Conservation (phyloP, 768 basidiomycete species). For the Rossbeevera mucosa region DNA sequence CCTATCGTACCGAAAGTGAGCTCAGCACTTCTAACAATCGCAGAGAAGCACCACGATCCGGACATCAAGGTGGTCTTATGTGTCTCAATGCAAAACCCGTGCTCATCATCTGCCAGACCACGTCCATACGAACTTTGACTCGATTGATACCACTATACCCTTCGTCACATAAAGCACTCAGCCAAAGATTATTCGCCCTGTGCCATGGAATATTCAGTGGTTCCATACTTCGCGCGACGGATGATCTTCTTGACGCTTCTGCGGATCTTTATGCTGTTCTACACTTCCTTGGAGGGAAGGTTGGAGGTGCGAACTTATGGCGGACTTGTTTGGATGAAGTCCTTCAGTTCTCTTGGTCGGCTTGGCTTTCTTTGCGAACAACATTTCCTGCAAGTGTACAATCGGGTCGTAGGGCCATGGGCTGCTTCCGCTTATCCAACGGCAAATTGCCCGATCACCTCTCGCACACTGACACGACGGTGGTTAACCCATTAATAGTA, state of each 20-base stretch:
- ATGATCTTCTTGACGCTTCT: conserved; percentile 40
- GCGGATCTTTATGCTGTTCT: conserved; percentile 58
- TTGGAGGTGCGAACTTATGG: conserved; percentile 68
- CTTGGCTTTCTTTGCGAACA: conserved; percentile 53
- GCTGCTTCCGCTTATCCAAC: conserved; percentile 7
- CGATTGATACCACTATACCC: conserved; percentile 64
- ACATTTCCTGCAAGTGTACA: conserved; percentile 48
- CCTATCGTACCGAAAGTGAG: conserved; percentile 75
- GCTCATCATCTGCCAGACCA: conserved; percentile 35
- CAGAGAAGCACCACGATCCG: conserved; percentile 45
- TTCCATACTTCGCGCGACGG: conserved; percentile 40
- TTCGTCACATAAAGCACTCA: conserved; percentile 55
- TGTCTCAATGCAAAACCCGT: not conserved
- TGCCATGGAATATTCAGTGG: conserved; percentile 57
- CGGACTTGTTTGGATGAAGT: conserved; percentile 71
- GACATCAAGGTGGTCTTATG: conserved; percentile 49
- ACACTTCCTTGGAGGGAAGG: conserved; percentile 74
- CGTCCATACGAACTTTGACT: conserved; percentile 44
- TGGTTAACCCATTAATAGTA: conserved; percentile 44
- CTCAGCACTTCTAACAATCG: conserved; percentile 49
- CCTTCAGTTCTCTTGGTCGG: conserved; percentile 58
- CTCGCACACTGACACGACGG: conserved; percentile 13
- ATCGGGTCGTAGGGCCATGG: conserved; percentile 9
- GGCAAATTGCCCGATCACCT: conserved; percentile 6
- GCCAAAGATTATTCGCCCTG: conserved; percentile 47